phyloP scores from a whole-genome alignment of 23 red algal species.

The Agarophyton chilense region DNA sequence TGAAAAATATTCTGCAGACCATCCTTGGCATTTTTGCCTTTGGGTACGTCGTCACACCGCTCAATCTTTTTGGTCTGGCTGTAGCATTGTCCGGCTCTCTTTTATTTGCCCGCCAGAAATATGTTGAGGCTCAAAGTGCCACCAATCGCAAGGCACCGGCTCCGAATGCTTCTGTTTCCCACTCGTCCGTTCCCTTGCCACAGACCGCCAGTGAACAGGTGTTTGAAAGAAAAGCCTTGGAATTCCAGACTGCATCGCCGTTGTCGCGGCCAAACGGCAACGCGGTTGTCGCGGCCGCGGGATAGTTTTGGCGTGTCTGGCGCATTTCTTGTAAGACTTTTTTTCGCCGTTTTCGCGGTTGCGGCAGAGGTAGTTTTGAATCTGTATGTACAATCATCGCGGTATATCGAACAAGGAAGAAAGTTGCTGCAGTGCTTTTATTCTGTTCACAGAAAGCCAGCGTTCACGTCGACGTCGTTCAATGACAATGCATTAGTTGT shows the following conservation, averaged over 20 bases:
- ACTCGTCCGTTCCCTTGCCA: background rate
- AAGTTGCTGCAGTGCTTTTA: too few relatives aligned
- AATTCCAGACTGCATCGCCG: background rate
- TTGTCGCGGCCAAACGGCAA: background rate
- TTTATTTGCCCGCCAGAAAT: slow-evolving; percentile 80
- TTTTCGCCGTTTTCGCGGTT: too few relatives aligned
- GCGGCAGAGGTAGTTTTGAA: too few relatives aligned
- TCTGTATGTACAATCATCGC: too few relatives aligned
- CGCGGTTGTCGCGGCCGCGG: background rate
- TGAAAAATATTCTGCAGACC: slow-evolving; percentile 95
- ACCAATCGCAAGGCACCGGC: slow-evolving; percentile 9
- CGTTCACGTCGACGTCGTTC: too few relatives aligned
- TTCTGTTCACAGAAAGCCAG: too few relatives aligned
- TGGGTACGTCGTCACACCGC: slow-evolving; percentile 79
- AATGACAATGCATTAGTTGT: too few relatives aligned
- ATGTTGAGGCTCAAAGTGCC: slow-evolving; percentile 29
- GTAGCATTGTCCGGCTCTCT: slow-evolving; percentile 74
- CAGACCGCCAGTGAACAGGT: background rate
- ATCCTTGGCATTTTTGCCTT: slow-evolving; percentile 86
- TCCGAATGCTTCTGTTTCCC: background rate
- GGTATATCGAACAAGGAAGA: too few relatives aligned
- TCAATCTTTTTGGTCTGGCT: slow-evolving; percentile 87
- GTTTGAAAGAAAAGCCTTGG: background rate
- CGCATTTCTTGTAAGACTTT: too few relatives aligned
- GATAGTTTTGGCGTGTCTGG: background rate